A percentile compares a stretch with the other conserved stretches of the same genome.
Conservation (phyloP, 768 basidiomycete genomes). For the Termitomyces sp. region DNA sequence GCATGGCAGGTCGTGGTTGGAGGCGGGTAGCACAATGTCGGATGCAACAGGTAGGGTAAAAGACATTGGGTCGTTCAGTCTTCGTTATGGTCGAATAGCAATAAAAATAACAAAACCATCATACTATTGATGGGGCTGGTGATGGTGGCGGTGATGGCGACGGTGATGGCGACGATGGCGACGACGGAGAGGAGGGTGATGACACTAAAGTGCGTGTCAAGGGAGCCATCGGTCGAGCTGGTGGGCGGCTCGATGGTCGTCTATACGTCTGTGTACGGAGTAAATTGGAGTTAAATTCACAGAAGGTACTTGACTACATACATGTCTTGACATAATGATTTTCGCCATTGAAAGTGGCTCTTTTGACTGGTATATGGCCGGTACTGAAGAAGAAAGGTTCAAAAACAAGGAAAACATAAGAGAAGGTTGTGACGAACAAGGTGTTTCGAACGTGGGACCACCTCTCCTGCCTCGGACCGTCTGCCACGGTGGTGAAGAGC, state of each 20-base stretch:
- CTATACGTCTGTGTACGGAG: slow-evolving; percentile 12
- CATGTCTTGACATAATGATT: slow-evolving; percentile 49
- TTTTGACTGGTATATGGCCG: slow-evolving; percentile 36
- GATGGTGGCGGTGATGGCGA: slow-evolving; percentile 3
- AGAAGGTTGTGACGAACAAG: slow-evolving; percentile 13
- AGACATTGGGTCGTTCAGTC: slow-evolving; percentile 4
- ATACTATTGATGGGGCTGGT: slow-evolving; percentile 15
- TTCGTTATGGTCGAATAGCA: slow-evolving; percentile 11
- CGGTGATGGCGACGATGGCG: background rate
- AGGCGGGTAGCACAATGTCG: slow-evolving; percentile 5
- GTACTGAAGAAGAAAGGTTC: slow-evolving; percentile 21
- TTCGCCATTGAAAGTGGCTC: slow-evolving; percentile 45
- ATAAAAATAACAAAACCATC: slow-evolving; percentile 17
- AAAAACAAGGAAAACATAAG: background rate
- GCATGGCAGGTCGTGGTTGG: slow-evolving; percentile 5
- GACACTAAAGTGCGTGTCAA: slow-evolving; percentile 4
- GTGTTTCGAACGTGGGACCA: slow-evolving; percentile 21
- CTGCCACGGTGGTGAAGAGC: slow-evolving; percentile 13
- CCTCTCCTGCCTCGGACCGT: slow-evolving; percentile 13
- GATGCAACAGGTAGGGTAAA: background rate
- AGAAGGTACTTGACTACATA: slow-evolving; percentile 16
- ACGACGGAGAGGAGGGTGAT: slow-evolving; percentile 2
- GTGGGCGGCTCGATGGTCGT: slow-evolving; percentile 17
- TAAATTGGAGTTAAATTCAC: background rate
- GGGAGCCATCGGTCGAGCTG: slow-evolving; percentile 11